Base-by-base conservation (phyloP, 345 rosid species). In the Aquilaria sinensis region DNA sequence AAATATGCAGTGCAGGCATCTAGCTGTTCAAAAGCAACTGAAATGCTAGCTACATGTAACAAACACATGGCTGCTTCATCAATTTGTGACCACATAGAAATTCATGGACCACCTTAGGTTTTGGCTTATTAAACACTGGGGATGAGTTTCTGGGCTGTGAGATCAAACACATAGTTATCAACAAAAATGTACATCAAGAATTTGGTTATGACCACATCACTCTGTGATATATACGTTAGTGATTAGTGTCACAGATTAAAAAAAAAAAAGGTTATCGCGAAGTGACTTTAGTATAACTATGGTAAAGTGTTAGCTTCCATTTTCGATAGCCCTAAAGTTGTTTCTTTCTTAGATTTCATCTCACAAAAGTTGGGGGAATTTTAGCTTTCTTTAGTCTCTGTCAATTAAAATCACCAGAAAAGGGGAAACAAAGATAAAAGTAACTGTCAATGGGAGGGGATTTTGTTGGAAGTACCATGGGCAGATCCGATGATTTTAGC, bases 51-150 rank as follows among this genome's bases (percentile, higher is more conserved):
- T 48, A 64, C 68, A 37, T 62, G 15, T 54, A 62, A 57, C 48
- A 56, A 56, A 61, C 74, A 69, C 61, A 71, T 67, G 83, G 75
- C 41, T 67, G 62, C 66, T 65, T 63, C 66, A 63, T 62, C 6
- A 58, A 56, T 60, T 37, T 56, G 70, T 67, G 70, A 46, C 78
- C 81, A 78, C 75, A 75, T 9, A 68, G 69, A 65, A 68, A 54
- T 64, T 61, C 72, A 73, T 67, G 85, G 89, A 79, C 86, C 85
- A 81, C 82, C 54, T 57, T 12, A 31, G 10, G 7, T 51, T 37
- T 67, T 68, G 67, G 74, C 67, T 66, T 66, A 53, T 68, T 61
- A 69, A 15, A 72, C 47, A 60, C 52, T 37, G 8, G 70, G 43
- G 45, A 53, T 32, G 12, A 31, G 48, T 32, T 50, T 63, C 14